A percentile compares a stretch with the other conserved stretches of the same genome.
phyloP scores from a whole-genome alignment of 2,329 filamentous ascomycete species.

The Fusarium staphyleae region DNA sequence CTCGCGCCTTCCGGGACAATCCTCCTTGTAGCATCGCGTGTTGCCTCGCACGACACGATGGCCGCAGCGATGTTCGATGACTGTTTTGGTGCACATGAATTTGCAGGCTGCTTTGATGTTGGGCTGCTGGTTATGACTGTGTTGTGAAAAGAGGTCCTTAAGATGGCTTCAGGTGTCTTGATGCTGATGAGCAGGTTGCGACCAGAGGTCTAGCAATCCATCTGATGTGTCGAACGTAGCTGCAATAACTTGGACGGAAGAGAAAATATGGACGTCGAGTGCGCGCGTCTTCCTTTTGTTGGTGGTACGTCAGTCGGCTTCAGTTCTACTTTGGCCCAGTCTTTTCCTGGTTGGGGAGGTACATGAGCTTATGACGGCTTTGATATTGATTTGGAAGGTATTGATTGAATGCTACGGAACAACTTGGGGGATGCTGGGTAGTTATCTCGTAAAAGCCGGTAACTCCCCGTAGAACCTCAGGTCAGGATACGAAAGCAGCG shows the following conservation, averaged over 20 bases:
- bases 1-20: slow-evolving; percentile 44
- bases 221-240: neutral
- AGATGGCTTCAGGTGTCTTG: slow-evolving; percentile 4
- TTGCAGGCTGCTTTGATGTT: neutral
- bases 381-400: neutral
- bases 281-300: neutral
- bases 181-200: slow-evolving; percentile 2
- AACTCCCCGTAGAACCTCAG: slow-evolving; percentile 19
- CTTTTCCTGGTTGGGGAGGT: neutral
- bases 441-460: slow-evolving; percentile 4
- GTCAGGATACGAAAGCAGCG: neutral
- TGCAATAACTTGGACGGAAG: neutral
- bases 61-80: slow-evolving; percentile 48
- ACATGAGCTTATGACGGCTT: neutral
- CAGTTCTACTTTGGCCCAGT: neutral
- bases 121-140: neutral
- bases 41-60: slow-evolving; percentile 47
- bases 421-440: neutral
- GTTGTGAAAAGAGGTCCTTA: neutral
- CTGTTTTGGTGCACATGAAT: slow-evolving; percentile 45
- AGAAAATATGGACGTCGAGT: neutral
- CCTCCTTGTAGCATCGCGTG: slow-evolving; percentile 46
- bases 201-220: neutral
- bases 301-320: neutral
- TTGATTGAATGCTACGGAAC: neutral